Conservation (phyloP, 306 rosid genomes). For the Malus sylvestris region DNA sequence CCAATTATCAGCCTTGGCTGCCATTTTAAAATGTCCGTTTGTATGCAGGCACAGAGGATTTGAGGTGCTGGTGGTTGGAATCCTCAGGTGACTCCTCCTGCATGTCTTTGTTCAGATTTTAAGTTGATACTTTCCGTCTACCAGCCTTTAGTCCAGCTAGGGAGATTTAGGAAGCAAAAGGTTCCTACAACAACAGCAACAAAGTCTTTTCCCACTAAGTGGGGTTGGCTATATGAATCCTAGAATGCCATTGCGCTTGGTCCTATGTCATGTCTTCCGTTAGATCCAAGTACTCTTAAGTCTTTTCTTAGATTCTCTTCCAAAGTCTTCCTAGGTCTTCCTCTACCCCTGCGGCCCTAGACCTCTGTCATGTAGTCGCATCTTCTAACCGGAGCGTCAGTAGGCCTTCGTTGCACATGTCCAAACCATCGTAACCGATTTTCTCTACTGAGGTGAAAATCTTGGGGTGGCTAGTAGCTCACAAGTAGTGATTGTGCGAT, state of each 20-base stretch:
- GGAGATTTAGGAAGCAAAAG: background rate
- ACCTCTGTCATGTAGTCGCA: too few species aligned
- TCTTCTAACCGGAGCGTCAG: too few species aligned
- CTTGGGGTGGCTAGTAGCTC: background rate
- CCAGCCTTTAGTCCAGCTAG: background rate
- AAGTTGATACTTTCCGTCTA: background rate
- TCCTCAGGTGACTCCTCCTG: background rate
- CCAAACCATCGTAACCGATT: too few species aligned
- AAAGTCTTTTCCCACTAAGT: too few species aligned
- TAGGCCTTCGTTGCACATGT: too few species aligned
- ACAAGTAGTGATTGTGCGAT: background rate
- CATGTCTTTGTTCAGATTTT: background rate
- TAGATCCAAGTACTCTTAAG: too few species aligned
- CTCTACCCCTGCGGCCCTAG: too few species aligned
- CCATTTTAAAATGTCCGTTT: background rate
- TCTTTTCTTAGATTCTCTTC: too few species aligned
- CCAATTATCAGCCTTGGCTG: background rate
- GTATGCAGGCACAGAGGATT: background rate
- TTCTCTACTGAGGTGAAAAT: background rate
- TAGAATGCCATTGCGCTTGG: too few species aligned
- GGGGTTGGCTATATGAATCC: too few species aligned
- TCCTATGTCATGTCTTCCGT: too few species aligned
- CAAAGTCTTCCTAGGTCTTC: too few species aligned
- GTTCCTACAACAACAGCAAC: background rate
- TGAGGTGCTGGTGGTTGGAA: background rate